phyloP scores from a whole-genome alignment of 2,329 filamentous ascomycete species.

The Neurospora crassa region DNA sequence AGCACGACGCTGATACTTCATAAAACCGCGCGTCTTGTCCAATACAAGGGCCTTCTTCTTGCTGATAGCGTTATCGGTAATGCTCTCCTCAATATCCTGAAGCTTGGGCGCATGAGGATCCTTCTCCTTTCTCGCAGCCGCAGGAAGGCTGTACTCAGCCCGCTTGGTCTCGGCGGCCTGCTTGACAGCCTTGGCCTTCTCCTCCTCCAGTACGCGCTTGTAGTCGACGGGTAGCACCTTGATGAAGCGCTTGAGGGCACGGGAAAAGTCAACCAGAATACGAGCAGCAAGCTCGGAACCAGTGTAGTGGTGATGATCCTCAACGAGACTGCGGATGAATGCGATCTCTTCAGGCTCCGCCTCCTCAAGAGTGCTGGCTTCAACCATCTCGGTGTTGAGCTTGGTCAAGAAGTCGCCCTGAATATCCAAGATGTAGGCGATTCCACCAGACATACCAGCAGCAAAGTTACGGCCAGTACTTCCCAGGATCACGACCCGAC shows the following conservation, averaged over 20 bases:
- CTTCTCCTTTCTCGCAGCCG: conserved; percentile 52
- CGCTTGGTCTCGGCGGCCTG: conserved; percentile 78
- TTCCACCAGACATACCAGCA: conserved; percentile 96
- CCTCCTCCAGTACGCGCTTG: conserved; percentile 83
- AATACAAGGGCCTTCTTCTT: conserved; percentile 88
- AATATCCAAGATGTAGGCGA: conserved; percentile 88
- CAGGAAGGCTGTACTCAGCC: conserved; percentile 69
- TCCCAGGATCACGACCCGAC: conserved; percentile 78
- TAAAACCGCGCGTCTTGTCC: conserved; percentile 97
- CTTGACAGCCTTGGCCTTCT: conserved; percentile 75
- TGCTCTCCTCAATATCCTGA: conserved; percentile 82
- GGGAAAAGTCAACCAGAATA: conserved; percentile 89
- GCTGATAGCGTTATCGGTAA: conserved; percentile 74
- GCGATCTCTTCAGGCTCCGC: conserved; percentile 84
- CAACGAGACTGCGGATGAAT: conserved; percentile 80
- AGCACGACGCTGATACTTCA: conserved; percentile 86
- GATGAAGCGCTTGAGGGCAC: conserved; percentile 80
- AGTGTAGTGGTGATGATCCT: conserved; percentile 97
- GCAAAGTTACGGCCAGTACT: conserved; percentile 93
- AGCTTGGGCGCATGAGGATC: conserved; percentile 61
- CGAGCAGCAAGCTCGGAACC: conserved; percentile 90
- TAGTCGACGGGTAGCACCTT: conserved; percentile 93
- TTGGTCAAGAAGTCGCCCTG: conserved; percentile 83
- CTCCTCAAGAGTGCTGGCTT: conserved; percentile 74
- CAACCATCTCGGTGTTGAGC: conserved; percentile 97